Base-by-base conservation (phyloP, 768 basidiomycete species). In the Lentinula sp. region DNA sequence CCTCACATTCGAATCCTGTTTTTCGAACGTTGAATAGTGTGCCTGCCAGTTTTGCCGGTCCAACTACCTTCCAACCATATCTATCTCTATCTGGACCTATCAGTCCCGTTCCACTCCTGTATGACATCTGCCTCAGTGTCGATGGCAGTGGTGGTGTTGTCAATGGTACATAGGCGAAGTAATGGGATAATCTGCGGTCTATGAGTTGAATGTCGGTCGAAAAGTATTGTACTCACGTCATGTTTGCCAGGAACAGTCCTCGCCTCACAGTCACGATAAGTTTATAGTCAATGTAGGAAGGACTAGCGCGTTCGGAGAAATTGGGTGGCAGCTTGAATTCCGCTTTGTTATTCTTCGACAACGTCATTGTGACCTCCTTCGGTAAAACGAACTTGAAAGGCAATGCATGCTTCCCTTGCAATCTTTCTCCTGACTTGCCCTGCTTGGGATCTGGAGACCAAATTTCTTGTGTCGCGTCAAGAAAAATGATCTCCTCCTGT, bases 231-330 rank as follows among this genome's bases (percentile, higher is more conserved):
- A 52, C 59, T 60, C 39, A 85, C 85, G 72, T 77, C 60, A 82
- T 77, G 65, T 85, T 79, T 2, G 79, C 76, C 64, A 73, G 79
- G 60, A 86, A 69, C 16, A 76, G 69, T 0, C 79, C 75, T 20
- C 82, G 78, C 65, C 76, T 80, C 36, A 85, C 68, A 0, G 77
- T 85, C 28, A 81, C 80, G 13, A 76, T 67, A 7, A 85, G 65
- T 65, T 75, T 78, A 67, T 86, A 86, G 60, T 85, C 84, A 57
- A 86, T 74, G 63, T 83, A 85, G 15, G 76, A 81, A 1, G 80
- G 78, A 49, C 82, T 81, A 1, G 79, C 82, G 32, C 80, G 74
- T 68, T 86, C 84, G 0, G 81, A 78, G 63, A 84, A 85, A 41
- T 72, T 80, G 6, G 82, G 80, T 0, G 85, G 84, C 13, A 84